phyloP scores from a whole-genome alignment of 2,329 filamentous ascomycete genomes.

The Daldinia sp. region DNA sequence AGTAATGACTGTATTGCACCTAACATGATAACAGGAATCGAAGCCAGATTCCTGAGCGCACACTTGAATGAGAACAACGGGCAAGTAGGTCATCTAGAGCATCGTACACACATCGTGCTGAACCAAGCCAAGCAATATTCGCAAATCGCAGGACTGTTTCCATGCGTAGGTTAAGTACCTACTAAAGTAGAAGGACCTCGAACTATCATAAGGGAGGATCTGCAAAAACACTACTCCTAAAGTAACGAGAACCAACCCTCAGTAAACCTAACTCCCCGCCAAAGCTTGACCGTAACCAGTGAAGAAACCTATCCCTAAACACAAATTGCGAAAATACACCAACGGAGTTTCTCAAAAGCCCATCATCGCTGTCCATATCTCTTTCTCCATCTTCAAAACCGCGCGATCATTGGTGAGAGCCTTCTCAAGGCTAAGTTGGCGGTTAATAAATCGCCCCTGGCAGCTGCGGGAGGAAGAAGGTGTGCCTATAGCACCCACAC shows the following conservation, averaged over 20 bases:
- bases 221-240: background rate
- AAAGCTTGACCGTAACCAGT: background rate
- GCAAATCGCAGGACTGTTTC: too few species aligned
- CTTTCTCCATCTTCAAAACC: conserved; percentile 21
- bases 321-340: background rate
- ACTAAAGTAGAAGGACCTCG: too few species aligned
- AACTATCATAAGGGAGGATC: background rate
- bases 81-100: too few species aligned
- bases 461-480: background rate
- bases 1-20: too few species aligned
- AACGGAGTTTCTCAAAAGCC: conserved; percentile 9
- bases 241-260: background rate
- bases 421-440: background rate
- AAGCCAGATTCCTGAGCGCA: too few species aligned
- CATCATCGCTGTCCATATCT: conserved; percentile 26
- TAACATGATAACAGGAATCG: too few species aligned
- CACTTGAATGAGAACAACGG: too few species aligned
- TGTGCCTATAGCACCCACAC: too few species aligned
- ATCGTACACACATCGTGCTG: too few species aligned
- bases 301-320: background rate
- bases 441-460: background rate
- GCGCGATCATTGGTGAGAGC: conserved; percentile 7
- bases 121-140: too few species aligned
- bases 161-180: too few species aligned
- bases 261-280: background rate